Evolutionary conservation across 2,329 filamentous ascomycete species (phyloP), one percentile per base, ranked within the genome.

Genomic region (Pyrenochaeta sp.): DNA sequence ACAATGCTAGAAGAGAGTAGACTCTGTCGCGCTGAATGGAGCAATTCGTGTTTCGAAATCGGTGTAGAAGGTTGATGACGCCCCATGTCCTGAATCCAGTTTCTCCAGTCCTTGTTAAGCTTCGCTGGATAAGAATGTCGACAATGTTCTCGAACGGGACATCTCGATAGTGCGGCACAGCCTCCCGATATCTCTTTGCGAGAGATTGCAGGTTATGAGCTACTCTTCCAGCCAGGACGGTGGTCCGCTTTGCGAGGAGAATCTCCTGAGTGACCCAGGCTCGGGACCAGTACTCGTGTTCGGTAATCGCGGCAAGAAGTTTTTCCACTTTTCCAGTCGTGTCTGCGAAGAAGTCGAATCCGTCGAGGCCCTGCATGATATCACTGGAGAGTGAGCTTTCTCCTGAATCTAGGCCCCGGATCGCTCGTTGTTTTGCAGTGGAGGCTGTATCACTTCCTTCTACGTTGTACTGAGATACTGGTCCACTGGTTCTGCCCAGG

Each of bases 201-300:
- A 46, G 19, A 9, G 43, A 23, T 2, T 20, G 15, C 2, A 46
- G 15, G 9, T 31, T n/a, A 17, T 30, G 23, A 9, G 26, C 14
- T 7, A 13, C 19, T 4, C 8, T 3, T 18, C 43, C 43, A 19
- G 31, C 36, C 19, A 48, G 21, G 2, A 48, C 18, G 15, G 42
- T 9, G 3, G 35, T 32, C 2, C 18, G 23, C 5, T 35, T 38
- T 2, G 35, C 48, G 3, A 48, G 29, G 3, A 51, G 19, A 3
- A 44, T 24, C 20, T 51, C 48, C 31, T 51, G 48, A 6, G 29
- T 46, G 9, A 51, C 39, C 43, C 48, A 51, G n/a, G 42, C 35
- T 32, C 48, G 28, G n/a, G 35, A 32, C 45, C 45, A 48, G 17
- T 44, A 48, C 11, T 44, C 31, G 17, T 41, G 20, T 7, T 22